phyloP scores from a whole-genome alignment of 2,329 filamentous ascomycete genomes.

The Ceratocystis alfenasii region DNA sequence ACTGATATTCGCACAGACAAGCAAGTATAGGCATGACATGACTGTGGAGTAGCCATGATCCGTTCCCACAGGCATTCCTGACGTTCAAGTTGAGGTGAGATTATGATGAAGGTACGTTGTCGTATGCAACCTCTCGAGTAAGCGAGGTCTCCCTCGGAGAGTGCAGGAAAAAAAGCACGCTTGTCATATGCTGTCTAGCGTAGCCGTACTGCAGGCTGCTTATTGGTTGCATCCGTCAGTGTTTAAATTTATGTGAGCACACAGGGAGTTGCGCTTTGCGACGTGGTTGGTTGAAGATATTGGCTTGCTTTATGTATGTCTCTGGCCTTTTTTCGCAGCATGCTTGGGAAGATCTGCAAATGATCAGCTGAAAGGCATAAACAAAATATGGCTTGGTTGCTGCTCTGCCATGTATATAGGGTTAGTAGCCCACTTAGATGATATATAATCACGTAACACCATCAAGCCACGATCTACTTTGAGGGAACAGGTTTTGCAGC shows the following conservation, averaged over 20 bases:
- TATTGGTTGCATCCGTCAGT: not conserved
- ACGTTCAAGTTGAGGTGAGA: not conserved
- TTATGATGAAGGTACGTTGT: not conserved
- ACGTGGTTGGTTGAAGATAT: not conserved
- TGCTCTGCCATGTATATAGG: not conserved
- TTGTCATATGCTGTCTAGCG: not conserved
- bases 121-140: not conserved
- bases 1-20: not conserved
- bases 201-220: not conserved
- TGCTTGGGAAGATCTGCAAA: not conserved
- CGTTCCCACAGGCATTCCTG: not conserved
- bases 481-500: not conserved
- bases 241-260: not conserved
- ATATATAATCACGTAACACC: not conserved
- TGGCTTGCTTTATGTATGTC: not conserved
- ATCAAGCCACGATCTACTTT: not conserved
- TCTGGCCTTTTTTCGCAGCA: not conserved
- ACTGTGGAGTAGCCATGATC: not conserved
- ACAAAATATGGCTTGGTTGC: not conserved
- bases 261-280: not conserved
- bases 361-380: not conserved
- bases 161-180: not conserved
- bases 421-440: not conserved
- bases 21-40: not conserved
- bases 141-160: not conserved